Base-by-base conservation (phyloP, 1,139 yeast genomes). In the Yamadazyma trypodendri region DNA sequence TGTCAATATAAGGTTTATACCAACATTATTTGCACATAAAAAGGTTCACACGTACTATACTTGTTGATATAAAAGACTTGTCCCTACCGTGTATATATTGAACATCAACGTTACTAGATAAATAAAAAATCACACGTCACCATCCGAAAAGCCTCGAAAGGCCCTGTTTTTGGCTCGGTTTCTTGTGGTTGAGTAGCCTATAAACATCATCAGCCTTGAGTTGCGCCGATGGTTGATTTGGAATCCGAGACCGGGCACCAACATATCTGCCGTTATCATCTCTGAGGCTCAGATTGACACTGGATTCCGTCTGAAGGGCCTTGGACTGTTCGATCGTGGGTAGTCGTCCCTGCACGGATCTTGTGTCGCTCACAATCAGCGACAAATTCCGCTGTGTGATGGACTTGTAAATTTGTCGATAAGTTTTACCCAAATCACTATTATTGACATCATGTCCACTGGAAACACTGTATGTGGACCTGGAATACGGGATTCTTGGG, bases 131-230 rank as follows among this genome's bases (percentile, higher is more conserved):
- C 10, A n/a, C n/a, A n/a, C n/a, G n/a, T 47, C 39, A 65, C 72
- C 72, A 66, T 2, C 72, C 71, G 49, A 66, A 65, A 16, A 66
- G 39, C 32, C 65, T 46, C 6, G 66, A 53, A 32, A 63, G 44
- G 8, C 60, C 51, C 32, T 46, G 46, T 14, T 35, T 38, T 31
- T 9, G 35, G 38, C 31, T 28, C 16, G 13, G 22, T 23, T 12
- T 17, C 37, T 37, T 34, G n/a, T 37, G 35, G 35, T 56, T 50
- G 11, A 60, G 46, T 41, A 58, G 44, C 21, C 46, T 48, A 39
- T 53, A 58, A 10, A 60, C 58, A n/a, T 58, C 60, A 11, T 48
- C 42, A 1, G 63, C 48, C 35, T 51, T 47, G n/a, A 58, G 43
- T 22, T 45, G 12, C 20, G 25, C 13, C 6, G 22, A 15, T 10